These are phyloP conservation scores for Pseudofabraea citricarpa DNA, from an alignment of 2,329 filamentous ascomycete species.

Conservation along the genomic window DNA sequence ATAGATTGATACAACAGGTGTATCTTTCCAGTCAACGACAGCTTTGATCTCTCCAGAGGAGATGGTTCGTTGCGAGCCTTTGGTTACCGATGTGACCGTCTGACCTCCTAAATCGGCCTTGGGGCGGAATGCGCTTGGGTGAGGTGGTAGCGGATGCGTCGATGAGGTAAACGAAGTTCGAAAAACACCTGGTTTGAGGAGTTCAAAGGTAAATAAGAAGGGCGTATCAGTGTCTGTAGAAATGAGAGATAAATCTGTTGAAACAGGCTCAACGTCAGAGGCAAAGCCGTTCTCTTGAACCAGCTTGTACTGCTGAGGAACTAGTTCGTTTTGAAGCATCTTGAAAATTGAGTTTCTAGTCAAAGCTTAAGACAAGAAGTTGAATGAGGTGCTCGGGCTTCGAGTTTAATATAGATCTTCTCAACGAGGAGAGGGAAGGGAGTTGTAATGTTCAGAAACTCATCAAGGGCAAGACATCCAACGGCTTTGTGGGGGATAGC, in stretches of 20 bases:
- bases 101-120: constrained; percentile 15
- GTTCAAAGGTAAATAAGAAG: constrained; percentile 59
- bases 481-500: no score
- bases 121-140: constrained; percentile 52
- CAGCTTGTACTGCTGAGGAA: constrained; percentile 12
- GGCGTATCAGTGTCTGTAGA: constrained; percentile 23
- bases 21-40: constrained; percentile 51
- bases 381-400: no score
- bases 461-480: no score
- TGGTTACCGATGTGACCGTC: constrained; percentile 24
- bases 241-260: constrained; percentile 13
- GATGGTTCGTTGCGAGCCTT: constrained; percentile 36
- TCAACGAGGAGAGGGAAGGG: no score
- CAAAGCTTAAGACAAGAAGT: not conserved
- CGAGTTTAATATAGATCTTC: no score
- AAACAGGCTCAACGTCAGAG: not conserved
- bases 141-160: constrained; percentile 59
- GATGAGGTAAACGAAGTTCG: constrained; percentile 61
- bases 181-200: constrained; percentile 58
- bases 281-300: constrained; percentile 11
- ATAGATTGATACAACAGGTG: constrained; percentile 53
- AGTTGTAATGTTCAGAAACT: no score
- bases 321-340: constrained; percentile 20
- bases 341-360: not conserved
- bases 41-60: constrained; percentile 45